Conservation (phyloP, 1,284 basidiomycete species). For the Earliella scabrosa region DNA sequence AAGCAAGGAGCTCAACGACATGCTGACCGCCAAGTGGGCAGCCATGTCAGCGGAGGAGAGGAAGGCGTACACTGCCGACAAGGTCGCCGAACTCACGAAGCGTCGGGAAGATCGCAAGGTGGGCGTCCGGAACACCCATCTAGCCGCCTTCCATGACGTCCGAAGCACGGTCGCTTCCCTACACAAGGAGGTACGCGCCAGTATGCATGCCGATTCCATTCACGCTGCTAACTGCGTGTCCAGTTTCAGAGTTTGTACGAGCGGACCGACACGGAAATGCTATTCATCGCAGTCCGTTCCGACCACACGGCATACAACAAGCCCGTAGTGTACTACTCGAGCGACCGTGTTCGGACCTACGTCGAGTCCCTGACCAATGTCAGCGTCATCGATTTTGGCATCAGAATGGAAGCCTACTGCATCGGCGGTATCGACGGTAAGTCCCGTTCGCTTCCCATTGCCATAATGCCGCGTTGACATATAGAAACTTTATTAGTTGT, state of each 20-base stretch:
- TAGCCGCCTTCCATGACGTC: neutral
- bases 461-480: neutral
- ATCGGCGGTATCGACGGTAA: constrained; percentile 20
- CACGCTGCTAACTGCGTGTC: neutral
- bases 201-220: no score
- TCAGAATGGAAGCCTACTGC: constrained; percentile 18
- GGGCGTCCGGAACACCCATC: neutral
- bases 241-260: constrained; percentile 13
- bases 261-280: constrained; percentile 20
- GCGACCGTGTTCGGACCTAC: constrained; percentile 10
- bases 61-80: neutral
- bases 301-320: constrained; percentile 7
- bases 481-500: neutral
- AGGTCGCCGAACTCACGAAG: neutral
- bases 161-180: neutral
- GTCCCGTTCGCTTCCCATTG: no score
- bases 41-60: neutral
- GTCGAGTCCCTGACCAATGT: neutral
- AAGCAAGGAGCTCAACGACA: neutral
- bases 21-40: no score
- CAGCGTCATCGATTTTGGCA: constrained; percentile 2
- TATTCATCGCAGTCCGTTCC: constrained; percentile 10
- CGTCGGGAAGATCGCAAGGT: neutral
- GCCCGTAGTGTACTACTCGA: constrained; percentile 14
- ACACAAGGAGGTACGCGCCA: neutral